Conservation (phyloP, 495 filamentous ascomycete species). For the Neurospora intermedia region DNA sequence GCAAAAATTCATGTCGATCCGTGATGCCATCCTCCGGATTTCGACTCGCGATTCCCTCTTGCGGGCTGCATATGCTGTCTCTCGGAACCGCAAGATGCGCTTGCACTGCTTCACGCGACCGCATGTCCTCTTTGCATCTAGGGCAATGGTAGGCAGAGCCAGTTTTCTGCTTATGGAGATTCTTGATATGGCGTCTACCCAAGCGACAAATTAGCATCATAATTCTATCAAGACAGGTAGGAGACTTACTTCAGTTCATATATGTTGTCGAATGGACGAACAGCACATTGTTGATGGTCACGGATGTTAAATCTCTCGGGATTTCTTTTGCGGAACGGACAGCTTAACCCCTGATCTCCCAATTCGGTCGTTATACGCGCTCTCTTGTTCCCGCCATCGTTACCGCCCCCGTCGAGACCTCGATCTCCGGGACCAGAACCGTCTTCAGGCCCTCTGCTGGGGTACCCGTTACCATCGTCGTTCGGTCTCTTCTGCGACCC, state of each 20-base stretch:
- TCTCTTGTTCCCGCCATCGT: conserved; percentile 1
- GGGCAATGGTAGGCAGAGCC: conserved; percentile 10
- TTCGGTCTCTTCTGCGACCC: conserved; percentile 2
- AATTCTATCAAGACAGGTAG: neutral
- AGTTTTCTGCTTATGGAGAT: conserved; percentile 12
- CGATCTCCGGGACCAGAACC: neutral
- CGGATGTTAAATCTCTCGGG: conserved; percentile 28
- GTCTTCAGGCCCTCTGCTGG: neutral
- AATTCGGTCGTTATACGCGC: neutral
- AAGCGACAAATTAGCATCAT: neutral
- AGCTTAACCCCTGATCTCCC: conserved; percentile 12
- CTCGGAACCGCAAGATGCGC: conserved; percentile 7
- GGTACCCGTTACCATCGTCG: neutral
- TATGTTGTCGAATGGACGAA: conserved; percentile 16
- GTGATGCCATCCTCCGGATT: conserved; percentile 25
- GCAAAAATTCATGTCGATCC: conserved; percentile 5
- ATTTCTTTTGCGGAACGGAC: conserved; percentile 30
- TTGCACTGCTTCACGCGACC: conserved; percentile 6
- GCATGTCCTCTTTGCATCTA: conserved; percentile 14
- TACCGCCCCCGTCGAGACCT: neutral
- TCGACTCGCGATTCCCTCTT: neutral
- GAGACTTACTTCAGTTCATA: conserved; percentile 19
- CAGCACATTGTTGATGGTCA: conserved; percentile 19
- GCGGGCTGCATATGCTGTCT: conserved; percentile 12
- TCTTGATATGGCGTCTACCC: conserved; percentile 20